These are phyloP conservation scores for Chiua sp. DNA, from an alignment of 1,284 basidiomycete species.

Conservation along the genomic window DNA sequence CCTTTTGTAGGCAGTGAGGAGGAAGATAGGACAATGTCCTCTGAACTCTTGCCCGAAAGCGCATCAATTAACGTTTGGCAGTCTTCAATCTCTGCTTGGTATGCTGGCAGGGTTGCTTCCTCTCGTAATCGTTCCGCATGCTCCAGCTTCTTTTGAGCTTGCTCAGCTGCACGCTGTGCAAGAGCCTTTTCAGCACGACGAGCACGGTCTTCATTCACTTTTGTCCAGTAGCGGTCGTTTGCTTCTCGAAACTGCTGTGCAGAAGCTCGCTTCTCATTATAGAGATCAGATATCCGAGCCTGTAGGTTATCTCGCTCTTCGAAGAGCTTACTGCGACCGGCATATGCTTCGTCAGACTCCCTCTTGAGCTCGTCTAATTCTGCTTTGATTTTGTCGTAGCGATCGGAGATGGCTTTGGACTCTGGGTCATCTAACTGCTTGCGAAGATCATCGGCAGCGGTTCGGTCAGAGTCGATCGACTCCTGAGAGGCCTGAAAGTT, in stretches of 20 bases:
- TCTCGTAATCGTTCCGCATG: slow-evolving; percentile 85
- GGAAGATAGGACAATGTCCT: slow-evolving; percentile 58
- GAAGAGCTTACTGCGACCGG: slow-evolving; percentile 83
- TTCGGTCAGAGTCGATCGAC: slow-evolving; percentile 83
- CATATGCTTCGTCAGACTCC: slow-evolving; percentile 86
- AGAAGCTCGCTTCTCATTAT: slow-evolving; percentile 81
- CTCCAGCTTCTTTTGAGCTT: slow-evolving; percentile 84
- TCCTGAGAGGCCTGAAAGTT: slow-evolving; percentile 81
- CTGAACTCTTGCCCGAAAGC: slow-evolving; percentile 78
- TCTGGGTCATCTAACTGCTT: slow-evolving; percentile 93
- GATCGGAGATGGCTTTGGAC: slow-evolving; percentile 81
- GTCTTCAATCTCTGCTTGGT: slow-evolving; percentile 94
- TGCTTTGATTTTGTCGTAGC: slow-evolving; percentile 83
- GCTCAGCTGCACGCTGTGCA: slow-evolving; percentile 84
- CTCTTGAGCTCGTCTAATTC: slow-evolving; percentile 91
- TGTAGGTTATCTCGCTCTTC: slow-evolving; percentile 87
- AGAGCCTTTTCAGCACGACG: slow-evolving; percentile 82
- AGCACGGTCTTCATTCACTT: slow-evolving; percentile 85
- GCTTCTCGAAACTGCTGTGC: slow-evolving; percentile 76
- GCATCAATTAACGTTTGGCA: slow-evolving; percentile 94
- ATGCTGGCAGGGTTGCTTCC: slow-evolving; percentile 92
- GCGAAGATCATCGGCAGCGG: slow-evolving; percentile 80
- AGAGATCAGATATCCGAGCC: slow-evolving; percentile 75
- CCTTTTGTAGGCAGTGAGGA: slow-evolving; percentile 44
- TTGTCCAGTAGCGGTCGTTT: slow-evolving; percentile 82